Percentiles rank a stretch among this genome's conserved stretches.
These are phyloP conservation scores for Megacollybia platyphylla DNA, from an alignment of 1,284 basidiomycete genomes.

Conservation along the genomic window DNA sequence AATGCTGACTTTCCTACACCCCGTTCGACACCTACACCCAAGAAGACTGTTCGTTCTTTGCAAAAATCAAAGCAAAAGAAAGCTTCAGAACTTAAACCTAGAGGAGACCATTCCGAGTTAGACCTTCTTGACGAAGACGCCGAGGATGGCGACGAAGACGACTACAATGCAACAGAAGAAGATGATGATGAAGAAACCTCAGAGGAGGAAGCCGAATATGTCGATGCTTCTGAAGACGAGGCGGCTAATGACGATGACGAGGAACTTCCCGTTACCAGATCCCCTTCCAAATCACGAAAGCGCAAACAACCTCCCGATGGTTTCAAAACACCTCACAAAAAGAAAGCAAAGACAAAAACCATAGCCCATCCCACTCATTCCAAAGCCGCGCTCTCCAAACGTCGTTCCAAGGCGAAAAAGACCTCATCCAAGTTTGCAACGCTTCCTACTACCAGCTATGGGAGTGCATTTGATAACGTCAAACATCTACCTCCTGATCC, in stretches of 20 bases:
- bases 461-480: conserved; percentile 14
- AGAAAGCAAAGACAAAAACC: conserved; percentile 11
- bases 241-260: conserved; percentile 8
- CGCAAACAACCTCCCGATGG: conserved; percentile 13
- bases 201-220: conserved; percentile 10
- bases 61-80: neutral
- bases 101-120: neutral
- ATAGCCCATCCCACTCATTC: conserved; percentile 53
- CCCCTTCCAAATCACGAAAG: conserved; percentile 20
- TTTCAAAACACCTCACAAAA: conserved; percentile 10
- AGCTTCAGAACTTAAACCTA: neutral
- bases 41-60: neutral
- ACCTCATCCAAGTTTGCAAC: conserved; percentile 15
- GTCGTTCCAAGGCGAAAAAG: conserved; percentile 22
- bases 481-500: conserved; percentile 54
- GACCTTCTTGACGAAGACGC: conserved; percentile 1
- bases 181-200: conserved; percentile 11
- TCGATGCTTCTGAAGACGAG: conserved; percentile 11
- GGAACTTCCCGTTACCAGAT: conserved; percentile 14
- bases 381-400: conserved; percentile 36
- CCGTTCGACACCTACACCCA: neutral
- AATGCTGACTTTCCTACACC: conserved; percentile 23
- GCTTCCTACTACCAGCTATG: conserved; percentile 19
- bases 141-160: neutral
- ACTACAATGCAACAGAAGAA: conserved; percentile 1